Percentiles rank a stretch among this genome's conserved stretches.
phyloP scores from a whole-genome alignment of 805 yeast species.

The Zygosaccharomyces gambellarensis region DNA sequence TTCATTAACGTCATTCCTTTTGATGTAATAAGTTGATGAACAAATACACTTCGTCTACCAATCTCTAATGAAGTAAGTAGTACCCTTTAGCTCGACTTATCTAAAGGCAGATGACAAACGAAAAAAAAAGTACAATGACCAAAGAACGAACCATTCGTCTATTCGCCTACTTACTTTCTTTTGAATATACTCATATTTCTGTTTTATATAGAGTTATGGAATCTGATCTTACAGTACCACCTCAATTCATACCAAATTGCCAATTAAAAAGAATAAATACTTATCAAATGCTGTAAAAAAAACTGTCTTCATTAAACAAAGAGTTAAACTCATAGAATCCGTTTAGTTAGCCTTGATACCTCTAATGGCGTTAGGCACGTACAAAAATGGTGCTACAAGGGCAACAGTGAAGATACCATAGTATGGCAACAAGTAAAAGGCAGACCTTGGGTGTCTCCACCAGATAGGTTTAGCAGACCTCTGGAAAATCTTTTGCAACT shows the following conservation, averaged over 20 bases:
- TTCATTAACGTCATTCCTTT: neutral
- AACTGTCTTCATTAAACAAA: neutral
- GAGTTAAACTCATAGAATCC: constrained; percentile 2
- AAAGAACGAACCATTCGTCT: neutral
- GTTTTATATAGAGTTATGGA: neutral
- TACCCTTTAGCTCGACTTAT: neutral
- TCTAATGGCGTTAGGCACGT: constrained; percentile 64
- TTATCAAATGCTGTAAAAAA: constrained; percentile 1
- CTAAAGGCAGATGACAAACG: neutral
- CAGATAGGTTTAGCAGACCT: constrained; percentile 53
- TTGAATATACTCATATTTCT: neutral
- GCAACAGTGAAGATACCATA: constrained; percentile 67
- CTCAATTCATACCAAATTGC: constrained; percentile 2
- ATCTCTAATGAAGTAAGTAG: neutral
- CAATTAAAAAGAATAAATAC: constrained; percentile 3
- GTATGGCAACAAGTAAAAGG: constrained; percentile 71
- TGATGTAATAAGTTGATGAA: neutral
- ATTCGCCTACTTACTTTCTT: neutral
- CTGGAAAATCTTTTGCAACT: constrained; percentile 58
- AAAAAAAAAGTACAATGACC: neutral
- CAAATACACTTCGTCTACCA: too few relatives aligned
- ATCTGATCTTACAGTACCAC: neutral
- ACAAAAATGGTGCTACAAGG: constrained; percentile 60
- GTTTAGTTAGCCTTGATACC: constrained; percentile 54
- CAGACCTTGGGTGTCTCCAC: constrained; percentile 64